These are phyloP conservation scores for Spatholobus suberectus DNA, from an alignment of 306 rosid genomes.

Conservation along the genomic window DNA sequence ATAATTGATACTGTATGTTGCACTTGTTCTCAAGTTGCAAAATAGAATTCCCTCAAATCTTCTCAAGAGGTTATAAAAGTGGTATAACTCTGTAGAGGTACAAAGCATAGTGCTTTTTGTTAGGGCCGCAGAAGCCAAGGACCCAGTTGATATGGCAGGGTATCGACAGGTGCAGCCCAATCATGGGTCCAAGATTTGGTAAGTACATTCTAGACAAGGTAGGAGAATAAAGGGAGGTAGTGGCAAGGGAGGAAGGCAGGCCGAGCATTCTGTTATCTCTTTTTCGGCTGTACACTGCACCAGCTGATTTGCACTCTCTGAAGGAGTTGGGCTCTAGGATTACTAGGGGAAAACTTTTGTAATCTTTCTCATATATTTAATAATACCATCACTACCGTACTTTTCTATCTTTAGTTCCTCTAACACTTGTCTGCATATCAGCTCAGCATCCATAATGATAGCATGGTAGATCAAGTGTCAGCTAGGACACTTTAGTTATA, in stretches of 20 bases:
- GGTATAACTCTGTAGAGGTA: neutral
- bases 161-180: neutral
- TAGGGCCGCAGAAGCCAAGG: neutral
- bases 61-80: neutral
- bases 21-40: neutral
- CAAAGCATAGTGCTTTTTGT: neutral
- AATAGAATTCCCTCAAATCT: neutral
- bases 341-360: neutral
- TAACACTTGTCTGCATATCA: neutral
- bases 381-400: neutral
- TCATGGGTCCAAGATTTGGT: neutral
- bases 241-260: neutral
- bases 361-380: neutral
- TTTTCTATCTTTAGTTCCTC: neutral
- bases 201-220: neutral
- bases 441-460: neutral
- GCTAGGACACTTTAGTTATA: neutral
- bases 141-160: neutral
- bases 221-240: neutral
- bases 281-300: neutral
- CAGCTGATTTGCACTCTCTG: neutral
- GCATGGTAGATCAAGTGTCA: neutral
- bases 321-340: neutral
- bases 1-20: constrained; percentile 9
- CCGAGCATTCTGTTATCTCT: neutral